Conservation (phyloP, 805 yeast genomes). For the Dipodascopsis uninucleata region DNA sequence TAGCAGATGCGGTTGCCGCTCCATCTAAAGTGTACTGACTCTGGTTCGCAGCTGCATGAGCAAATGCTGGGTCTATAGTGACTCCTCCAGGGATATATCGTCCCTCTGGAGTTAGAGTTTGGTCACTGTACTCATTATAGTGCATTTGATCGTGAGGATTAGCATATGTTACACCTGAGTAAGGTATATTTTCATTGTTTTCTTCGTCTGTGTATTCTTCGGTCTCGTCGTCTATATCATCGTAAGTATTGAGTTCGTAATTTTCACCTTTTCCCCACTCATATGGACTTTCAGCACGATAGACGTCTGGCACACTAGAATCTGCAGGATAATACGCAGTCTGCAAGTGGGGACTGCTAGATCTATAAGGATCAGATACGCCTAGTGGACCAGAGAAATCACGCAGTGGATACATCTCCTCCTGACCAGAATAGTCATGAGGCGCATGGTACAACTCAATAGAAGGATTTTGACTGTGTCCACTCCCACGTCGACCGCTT, state of each 20-base stretch:
- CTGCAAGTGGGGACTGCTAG: no score
- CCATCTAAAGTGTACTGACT: no score
- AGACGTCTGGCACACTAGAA: no score
- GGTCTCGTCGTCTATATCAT: conserved; percentile 6
- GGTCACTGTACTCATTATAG: conserved; percentile 5
- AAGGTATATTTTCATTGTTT: conserved; percentile 6
- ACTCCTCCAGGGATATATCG: no score
- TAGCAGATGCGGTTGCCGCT: no score
- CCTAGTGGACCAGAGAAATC: conserved; percentile 6
- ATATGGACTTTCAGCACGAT: conserved; percentile 1
- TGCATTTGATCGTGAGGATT: conserved; percentile 5
- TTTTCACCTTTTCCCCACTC: conserved; percentile 30
- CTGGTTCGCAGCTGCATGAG: no score
- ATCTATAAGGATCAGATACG: no score
- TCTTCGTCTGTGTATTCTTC: conserved; percentile 3
- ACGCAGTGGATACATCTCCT: conserved; percentile 12
- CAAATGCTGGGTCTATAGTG: no score
- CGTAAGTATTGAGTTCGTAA: conserved; percentile 36
- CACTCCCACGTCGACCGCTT: no score
- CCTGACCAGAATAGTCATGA: conserved; percentile 2
- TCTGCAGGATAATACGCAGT: no score
- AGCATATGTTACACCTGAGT: conserved; percentile 8
- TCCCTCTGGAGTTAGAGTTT: no score
- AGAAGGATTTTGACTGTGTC: conserved; percentile 2
- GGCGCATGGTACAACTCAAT: conserved; percentile 4